Evolutionary conservation across 257 asterid species (phyloP).

Genomic region (Plantago major): DNA sequence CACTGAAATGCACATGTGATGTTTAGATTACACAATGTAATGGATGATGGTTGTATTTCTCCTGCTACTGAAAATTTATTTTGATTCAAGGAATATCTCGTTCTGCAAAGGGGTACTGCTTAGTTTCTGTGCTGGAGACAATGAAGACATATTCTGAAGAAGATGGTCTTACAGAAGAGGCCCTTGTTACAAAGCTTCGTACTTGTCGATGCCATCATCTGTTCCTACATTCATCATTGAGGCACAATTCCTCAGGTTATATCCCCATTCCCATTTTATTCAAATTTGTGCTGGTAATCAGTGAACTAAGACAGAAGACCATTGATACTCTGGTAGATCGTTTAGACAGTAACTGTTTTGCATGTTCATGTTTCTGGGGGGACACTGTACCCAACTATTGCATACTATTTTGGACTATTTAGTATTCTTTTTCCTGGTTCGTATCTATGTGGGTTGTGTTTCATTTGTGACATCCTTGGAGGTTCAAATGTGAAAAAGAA

Average conservation of each 20-base stretch:
- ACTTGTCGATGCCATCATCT: constrained; percentile 84
- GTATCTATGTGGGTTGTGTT: too few species aligned
- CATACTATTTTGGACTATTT: background rate
- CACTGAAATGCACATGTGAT: background rate
- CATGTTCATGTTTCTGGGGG: too few species aligned
- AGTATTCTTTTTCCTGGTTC: background rate
- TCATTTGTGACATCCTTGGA: too few species aligned
- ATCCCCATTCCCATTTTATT: constrained; percentile 15
- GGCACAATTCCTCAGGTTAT: constrained; percentile 79
- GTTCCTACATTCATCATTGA: constrained; percentile 77
- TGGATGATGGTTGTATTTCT: background rate
- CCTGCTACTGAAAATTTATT: constrained; percentile 16
- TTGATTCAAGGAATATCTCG: constrained; percentile 73
- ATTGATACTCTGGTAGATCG: too few species aligned
- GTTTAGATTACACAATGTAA: background rate
- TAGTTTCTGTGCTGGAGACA: constrained; percentile 75
- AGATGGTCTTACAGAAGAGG: constrained; percentile 96
- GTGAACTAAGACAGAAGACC: background rate
- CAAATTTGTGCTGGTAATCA: constrained; percentile 8
- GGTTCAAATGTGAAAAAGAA: too few species aligned
- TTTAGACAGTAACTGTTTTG: too few species aligned
- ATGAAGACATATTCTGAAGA: constrained; percentile 89
- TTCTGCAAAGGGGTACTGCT: constrained; percentile 90
- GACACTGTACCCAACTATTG: background rate
- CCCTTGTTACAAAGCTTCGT: constrained; percentile 87